These are phyloP conservation scores for Elaeagnus macrophylla DNA, from an alignment of 306 rosid genomes.

Conservation along the genomic window DNA sequence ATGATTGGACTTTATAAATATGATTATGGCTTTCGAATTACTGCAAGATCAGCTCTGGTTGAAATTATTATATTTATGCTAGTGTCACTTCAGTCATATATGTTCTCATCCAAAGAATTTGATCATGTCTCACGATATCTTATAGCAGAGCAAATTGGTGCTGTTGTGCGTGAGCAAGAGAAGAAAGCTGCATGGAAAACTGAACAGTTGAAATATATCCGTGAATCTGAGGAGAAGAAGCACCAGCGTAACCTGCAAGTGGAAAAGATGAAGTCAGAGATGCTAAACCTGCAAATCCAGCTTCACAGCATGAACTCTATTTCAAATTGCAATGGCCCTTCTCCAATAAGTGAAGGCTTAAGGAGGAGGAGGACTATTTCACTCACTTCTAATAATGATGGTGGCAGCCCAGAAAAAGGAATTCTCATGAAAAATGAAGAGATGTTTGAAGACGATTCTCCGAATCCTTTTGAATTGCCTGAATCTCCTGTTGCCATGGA, in stretches of 20 bases:
- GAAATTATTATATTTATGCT: constrained; percentile 89
- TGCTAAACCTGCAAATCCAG: constrained; percentile 85
- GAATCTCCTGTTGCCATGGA: constrained; percentile 40
- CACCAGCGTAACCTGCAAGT: constrained; percentile 82
- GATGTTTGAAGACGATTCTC: constrained; percentile 39
- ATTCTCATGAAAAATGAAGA: constrained; percentile 33
- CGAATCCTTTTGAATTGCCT: constrained; percentile 36
- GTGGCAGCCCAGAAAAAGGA: constrained; percentile 40
- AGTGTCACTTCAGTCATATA: constrained; percentile 86
- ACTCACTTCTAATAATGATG: constrained; percentile 36
- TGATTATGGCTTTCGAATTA: constrained; percentile 91
- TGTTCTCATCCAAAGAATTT: constrained; percentile 87
- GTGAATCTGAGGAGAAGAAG: constrained; percentile 76
- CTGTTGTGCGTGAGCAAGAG: constrained; percentile 92
- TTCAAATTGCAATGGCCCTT: constrained; percentile 41
- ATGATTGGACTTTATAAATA: constrained; percentile 86
- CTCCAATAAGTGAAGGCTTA: constrained; percentile 55
- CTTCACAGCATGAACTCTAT: constrained; percentile 58
- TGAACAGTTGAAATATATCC: constrained; percentile 71
- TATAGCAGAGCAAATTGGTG: constrained; percentile 98
- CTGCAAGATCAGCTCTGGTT: constrained; percentile 94
- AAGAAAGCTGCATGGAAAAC: constrained; percentile 98
- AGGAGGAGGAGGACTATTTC: constrained; percentile 63
- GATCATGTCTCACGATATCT: constrained; percentile 79
- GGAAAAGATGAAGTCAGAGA: constrained; percentile 96